Evolutionary conservation across 495 filamentous ascomycete genomes (phyloP).

Genomic region (Podospora fimiseda): DNA sequence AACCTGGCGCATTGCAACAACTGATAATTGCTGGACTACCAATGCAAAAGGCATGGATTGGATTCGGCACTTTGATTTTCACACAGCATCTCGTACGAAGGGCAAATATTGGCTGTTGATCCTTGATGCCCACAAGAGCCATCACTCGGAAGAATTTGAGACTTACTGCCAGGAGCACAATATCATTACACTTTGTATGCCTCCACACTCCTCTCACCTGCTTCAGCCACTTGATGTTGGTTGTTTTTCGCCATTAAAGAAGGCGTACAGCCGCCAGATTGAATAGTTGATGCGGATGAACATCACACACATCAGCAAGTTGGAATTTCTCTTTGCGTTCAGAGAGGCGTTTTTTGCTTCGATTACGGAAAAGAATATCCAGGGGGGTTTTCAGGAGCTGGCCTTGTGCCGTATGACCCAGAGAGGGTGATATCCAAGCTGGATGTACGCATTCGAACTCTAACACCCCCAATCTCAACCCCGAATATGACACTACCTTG

Average conservation of each 20-base stretch:
- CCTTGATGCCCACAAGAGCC: conserved; percentile 18
- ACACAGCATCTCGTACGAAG: conserved; percentile 7
- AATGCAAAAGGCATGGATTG: not conserved
- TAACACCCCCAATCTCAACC: too few species aligned
- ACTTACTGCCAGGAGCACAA: conserved; percentile 20
- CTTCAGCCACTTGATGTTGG: conserved; percentile 6
- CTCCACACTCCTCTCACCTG: not conserved
- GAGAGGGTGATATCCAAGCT: not conserved
- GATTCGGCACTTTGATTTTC: not conserved
- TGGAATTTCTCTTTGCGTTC: not conserved
- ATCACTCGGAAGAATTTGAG: conserved; percentile 21
- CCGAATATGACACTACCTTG: too few species aligned
- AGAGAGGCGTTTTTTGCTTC: conserved; percentile 3
- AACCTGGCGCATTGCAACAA: not conserved
- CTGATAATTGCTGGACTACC: not conserved
- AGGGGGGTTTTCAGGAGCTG: not conserved
- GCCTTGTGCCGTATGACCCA: conserved; percentile 2
- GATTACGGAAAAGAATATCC: not conserved
- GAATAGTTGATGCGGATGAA: not conserved
- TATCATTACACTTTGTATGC: conserved; percentile 22
- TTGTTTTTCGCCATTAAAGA: not conserved
- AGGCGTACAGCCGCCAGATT: not conserved
- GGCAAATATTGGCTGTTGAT: conserved; percentile 24
- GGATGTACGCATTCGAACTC: not conserved
- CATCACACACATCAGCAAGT: not conserved